A percentile compares a stretch with the other conserved stretches of the same genome.
Evolutionary conservation across 2,329 filamentous ascomycete species (phyloP).

Genomic region (Westerdykella ornata): DNA sequence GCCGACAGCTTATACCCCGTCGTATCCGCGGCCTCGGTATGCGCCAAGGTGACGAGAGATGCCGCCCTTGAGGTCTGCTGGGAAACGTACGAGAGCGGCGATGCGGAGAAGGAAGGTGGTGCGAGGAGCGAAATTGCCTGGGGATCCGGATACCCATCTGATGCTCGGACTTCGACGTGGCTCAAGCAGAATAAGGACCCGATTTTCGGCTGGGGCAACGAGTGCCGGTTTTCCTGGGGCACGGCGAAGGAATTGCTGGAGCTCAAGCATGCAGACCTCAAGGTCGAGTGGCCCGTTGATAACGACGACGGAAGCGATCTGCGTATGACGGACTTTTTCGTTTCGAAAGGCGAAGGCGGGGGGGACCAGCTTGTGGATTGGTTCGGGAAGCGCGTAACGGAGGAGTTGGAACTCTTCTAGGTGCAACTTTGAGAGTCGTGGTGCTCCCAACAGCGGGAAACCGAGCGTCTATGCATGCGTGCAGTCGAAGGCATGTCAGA

Average conservation of each 20-base stretch:
- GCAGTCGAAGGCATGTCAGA: too few relatives aligned
- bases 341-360: slow-evolving; percentile 41
- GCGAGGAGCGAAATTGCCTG: slow-evolving; percentile 47
- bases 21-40: slow-evolving; percentile 88
- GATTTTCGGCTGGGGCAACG: slow-evolving; percentile 88
- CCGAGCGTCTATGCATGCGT: too few relatives aligned
- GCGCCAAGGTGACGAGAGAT: slow-evolving; percentile 92
- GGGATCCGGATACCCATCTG: slow-evolving; percentile 92
- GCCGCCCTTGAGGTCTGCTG: slow-evolving; percentile 78
- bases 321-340: slow-evolving; percentile 72
- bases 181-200: slow-evolving; percentile 81
- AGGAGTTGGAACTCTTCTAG: slow-evolving; percentile 67
- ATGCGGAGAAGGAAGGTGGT: slow-evolving; percentile 25
- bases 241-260: slow-evolving; percentile 93
- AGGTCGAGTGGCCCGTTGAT: slow-evolving; percentile 81
- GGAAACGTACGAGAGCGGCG: slow-evolving; percentile 41
- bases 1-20: slow-evolving; percentile 88
- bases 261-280: slow-evolving; percentile 58
- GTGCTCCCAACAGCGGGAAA: too few relatives aligned
- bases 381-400: slow-evolving; percentile 68
- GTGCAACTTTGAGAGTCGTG: too few relatives aligned
- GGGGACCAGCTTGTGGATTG: slow-evolving; percentile 67
- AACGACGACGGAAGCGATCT: slow-evolving; percentile 58
- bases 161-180: slow-evolving; percentile 74
- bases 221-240: slow-evolving; percentile 93